A percentile compares a stretch with the other conserved stretches of the same genome.
phyloP scores from a whole-genome alignment of 2,329 filamentous ascomycete genomes.

The Albifimbria verrucaria region DNA sequence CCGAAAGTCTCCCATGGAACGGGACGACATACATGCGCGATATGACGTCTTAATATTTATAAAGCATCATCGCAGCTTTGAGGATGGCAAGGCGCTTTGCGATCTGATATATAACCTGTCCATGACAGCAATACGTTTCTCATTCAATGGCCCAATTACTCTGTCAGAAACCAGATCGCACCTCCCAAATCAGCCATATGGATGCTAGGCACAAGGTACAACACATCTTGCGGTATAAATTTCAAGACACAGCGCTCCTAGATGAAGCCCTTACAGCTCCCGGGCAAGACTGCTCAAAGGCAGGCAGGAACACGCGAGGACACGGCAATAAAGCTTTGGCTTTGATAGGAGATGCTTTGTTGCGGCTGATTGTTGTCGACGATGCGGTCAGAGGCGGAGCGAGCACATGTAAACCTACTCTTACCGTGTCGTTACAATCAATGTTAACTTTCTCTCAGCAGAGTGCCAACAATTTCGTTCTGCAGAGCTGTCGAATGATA shows the following conservation, averaged over 20 bases:
- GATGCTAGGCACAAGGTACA: not conserved
- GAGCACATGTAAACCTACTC: not conserved
- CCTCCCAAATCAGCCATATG: too few relatives aligned
- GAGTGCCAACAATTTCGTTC: not conserved
- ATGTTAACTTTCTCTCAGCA: not conserved
- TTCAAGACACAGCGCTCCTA: not conserved
- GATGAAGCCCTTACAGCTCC: not conserved
- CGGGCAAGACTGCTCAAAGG: not conserved
- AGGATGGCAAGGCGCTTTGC: too few relatives aligned
- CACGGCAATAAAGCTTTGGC: not conserved
- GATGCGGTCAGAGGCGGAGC: not conserved
- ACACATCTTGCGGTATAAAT: not conserved
- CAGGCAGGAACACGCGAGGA: not conserved
- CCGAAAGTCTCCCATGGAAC: too few relatives aligned
- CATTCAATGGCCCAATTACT: too few relatives aligned
- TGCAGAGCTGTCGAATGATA: not conserved
- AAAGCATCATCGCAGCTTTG: too few relatives aligned
- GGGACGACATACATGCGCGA: too few relatives aligned
- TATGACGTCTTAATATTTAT: too few relatives aligned
- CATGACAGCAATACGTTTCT: too few relatives aligned
- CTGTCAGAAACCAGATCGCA: too few relatives aligned
- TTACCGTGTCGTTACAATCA: not conserved
- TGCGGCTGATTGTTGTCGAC: not conserved
- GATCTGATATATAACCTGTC: too few relatives aligned
- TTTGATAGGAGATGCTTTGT: not conserved